Conservation (phyloP, 2,329 filamentous ascomycete species). For the Scedosporium dehoogii region DNA sequence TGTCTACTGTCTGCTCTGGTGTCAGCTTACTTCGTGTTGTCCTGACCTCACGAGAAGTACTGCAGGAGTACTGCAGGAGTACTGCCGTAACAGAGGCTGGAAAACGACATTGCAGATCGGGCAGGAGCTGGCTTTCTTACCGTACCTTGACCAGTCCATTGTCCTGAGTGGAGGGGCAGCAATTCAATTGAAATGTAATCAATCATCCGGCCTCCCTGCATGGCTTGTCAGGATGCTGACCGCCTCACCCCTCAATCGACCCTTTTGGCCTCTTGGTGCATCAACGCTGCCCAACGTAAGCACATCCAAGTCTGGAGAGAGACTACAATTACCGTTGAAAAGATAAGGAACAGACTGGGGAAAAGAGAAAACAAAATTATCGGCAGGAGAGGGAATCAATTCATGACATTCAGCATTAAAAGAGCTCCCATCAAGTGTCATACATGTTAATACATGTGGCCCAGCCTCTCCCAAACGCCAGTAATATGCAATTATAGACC, state of each 20-base stretch:
- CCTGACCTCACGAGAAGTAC: no score
- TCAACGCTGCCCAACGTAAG: neutral
- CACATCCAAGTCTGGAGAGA: neutral
- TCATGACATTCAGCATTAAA: slow-evolving; percentile 1
- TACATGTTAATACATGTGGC: slow-evolving; percentile 1
- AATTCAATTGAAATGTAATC: neutral
- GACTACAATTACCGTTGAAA: no score
- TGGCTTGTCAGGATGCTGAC: neutral
- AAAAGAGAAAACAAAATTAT: neutral
- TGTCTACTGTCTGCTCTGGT: no score
- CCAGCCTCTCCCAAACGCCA: slow-evolving; percentile 1
- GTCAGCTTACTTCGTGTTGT: no score
- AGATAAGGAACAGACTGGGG: no score
- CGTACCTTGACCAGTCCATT: no score
- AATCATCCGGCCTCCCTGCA: neutral
- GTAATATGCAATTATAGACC: slow-evolving; percentile 3
- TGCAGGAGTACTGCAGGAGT: no score
- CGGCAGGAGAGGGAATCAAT: neutral
- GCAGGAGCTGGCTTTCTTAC: no score
- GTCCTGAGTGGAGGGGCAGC: no score
- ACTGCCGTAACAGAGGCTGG: no score
- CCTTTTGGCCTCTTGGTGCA: neutral
- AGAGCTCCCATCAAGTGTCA: slow-evolving; percentile 1
- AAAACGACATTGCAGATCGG: no score
- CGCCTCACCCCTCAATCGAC: neutral